Base-by-base conservation (phyloP, 805 yeast genomes). In the Ogataea dorogensis region DNA sequence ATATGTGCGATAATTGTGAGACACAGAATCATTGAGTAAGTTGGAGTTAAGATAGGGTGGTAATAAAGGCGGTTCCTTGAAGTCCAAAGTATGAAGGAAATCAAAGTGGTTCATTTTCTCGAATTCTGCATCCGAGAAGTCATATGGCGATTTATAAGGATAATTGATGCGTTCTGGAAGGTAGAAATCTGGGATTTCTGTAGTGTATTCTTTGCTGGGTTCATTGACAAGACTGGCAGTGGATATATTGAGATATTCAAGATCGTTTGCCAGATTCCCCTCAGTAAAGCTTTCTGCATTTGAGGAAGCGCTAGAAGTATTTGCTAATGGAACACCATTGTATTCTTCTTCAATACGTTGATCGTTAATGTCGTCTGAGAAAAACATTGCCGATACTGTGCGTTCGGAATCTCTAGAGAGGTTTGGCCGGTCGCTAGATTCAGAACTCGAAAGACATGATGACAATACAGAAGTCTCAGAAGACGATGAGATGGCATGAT, bases 1-100 rank as follows among this genome's bases (percentile, higher is more conserved):
- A 29, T 42, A 53, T 8, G 50, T 50, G 39, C 52, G 51, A 35
- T 59, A 55, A 35, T 59, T 53, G 38, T 58, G 59, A 7, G 47
- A 40, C 1, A 46, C 36, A 5, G 59, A 54, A 25, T 64, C 68
- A 30, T 65, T 65, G 18, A 65, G 44, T 17, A 65, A 44, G 31
- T 60, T 63, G 7, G 68, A 63, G 34, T 60, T 62, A 11, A 65
- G 43, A 40, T 65, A 62, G 6, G 65, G 66, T 0, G 70, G 70
- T 17, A 65, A 42, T 17, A 56, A 40, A 4, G 68, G 69, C 1
- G 70, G 70, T 21, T 52, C 56, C 15, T 47, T 44, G 31, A 60
- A 54, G 20, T 52, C 40, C 11, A 63, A 37, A 3, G 50, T 42
- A 23, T 50, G 46, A 10, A 64, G 47, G 40, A 61, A 61, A n/a